Percentiles rank a stretch among this genome's conserved stretches.
These are phyloP conservation scores for Petunia hybrid DNA, from an alignment of 305 asterid species.

Conservation along the genomic window DNA sequence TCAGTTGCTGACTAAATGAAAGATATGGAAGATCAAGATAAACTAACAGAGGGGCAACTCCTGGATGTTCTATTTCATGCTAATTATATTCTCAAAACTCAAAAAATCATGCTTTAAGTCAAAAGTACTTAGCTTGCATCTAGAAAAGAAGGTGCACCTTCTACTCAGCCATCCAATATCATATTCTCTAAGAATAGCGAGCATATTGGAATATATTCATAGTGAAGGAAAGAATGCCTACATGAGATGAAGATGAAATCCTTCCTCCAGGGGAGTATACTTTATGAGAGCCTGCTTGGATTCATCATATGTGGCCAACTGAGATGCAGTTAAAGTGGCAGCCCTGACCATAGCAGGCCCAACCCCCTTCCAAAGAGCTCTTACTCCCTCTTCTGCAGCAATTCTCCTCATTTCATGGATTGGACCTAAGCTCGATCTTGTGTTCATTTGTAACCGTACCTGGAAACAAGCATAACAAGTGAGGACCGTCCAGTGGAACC, in stretches of 20 bases:
- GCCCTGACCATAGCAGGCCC: constrained; percentile 96
- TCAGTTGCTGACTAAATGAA: constrained; percentile 8
- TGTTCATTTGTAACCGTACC: constrained; percentile 89
- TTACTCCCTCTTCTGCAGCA: constrained; percentile 78
- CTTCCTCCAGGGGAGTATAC: constrained; percentile 92
- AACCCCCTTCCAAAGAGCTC: constrained; percentile 95
- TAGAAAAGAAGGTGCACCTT: constrained; percentile 24
- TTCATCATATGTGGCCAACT: constrained; percentile 91
- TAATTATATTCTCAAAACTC: constrained; percentile 8
- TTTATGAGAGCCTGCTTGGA: constrained; percentile 82
- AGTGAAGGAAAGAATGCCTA: constrained; percentile 41
- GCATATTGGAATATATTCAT: constrained; percentile 4
- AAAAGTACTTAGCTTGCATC: background rate
- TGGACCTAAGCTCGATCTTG: constrained; percentile 55
- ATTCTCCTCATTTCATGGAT: constrained; percentile 68
- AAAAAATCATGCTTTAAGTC: background rate
- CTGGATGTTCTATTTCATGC: constrained; percentile 5
- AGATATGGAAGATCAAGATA: background rate
- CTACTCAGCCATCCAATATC: background rate
- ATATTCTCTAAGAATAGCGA: background rate
- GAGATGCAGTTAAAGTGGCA: constrained; percentile 91
- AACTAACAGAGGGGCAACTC: constrained; percentile 6
- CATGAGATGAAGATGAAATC: constrained; percentile 86
- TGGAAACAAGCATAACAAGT: constrained; percentile 45
- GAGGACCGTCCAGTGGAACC: constrained; percentile 33